These are phyloP conservation scores for Rhodosporidiobolus sp. DNA, from an alignment of 768 basidiomycete species.

Conservation along the genomic window DNA sequence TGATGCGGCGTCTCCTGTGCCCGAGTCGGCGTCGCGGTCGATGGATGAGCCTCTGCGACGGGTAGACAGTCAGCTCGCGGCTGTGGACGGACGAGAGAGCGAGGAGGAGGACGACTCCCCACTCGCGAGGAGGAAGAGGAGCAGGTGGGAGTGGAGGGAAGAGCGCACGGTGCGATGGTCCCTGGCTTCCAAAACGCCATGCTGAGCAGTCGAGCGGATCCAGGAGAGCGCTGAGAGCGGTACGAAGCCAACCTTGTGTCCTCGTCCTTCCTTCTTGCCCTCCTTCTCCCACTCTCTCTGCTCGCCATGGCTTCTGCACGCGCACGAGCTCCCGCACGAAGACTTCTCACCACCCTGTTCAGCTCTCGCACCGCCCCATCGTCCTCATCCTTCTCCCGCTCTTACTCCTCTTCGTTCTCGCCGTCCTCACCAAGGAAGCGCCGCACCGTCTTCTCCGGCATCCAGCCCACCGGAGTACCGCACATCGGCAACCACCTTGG, in stretches of 20 bases:
- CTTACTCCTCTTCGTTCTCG: not conserved
- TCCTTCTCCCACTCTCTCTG: not conserved
- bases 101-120: not conserved
- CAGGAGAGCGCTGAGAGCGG: not conserved
- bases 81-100: not conserved
- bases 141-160: not conserved
- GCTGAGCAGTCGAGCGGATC: not conserved
- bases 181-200: slow-evolving; percentile 82
- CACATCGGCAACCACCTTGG: slow-evolving; percentile 94
- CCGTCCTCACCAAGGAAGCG: not conserved
- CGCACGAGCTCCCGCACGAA: not conserved
- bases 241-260: not conserved
- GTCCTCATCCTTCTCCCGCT: not conserved
- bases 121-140: not conserved
- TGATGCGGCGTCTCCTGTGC: slow-evolving; percentile 54
- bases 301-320: too few species aligned
- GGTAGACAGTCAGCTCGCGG: not conserved
- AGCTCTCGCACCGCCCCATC: not conserved
- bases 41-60: slow-evolving; percentile 64
- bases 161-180: slow-evolving; percentile 59
- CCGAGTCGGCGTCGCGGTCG: slow-evolving; percentile 67
- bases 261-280: not conserved
- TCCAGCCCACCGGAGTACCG: slow-evolving; percentile 87
- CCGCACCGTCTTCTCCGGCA: slow-evolving; percentile 72
- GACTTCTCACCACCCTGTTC: not conserved